Base-by-base conservation (phyloP, 495 filamentous ascomycete genomes). In the Tuber indicum region DNA sequence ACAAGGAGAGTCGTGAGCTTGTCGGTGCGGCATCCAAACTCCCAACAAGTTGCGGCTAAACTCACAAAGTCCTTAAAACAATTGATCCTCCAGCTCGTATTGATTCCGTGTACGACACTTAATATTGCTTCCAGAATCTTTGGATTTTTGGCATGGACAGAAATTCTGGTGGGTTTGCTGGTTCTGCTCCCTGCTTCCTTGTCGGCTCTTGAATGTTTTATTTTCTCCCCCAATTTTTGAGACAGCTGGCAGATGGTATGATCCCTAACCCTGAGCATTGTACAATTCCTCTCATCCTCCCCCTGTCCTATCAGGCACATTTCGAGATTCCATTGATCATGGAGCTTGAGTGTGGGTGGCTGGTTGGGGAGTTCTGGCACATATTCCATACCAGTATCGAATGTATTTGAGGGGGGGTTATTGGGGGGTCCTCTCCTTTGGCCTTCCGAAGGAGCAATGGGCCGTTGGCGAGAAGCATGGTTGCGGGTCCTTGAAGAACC, bases 351-450 rank as follows among this genome's bases (percentile, higher is more conserved):
- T 58, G 16, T 9, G 23, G n/a, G 4, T 26, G 52, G 52, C n/a
- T 58, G 52, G n/a, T 58, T n/a, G 23, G 49, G 3, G 9, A 10
- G 23, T 5, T 14, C 52, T 14, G 52, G 23, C 9, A 58, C 52
- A 58, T 8, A 23, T 10, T 58, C 52, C 52, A 3, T 58, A 10
- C 9, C 52, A 14, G n/a, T 58, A 4, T 26, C 52, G 52, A 3
- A 26, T 3, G 0, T 58, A 52, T 1, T 4, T 6, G 0, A 0
- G 3, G 49, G 2, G 49, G 21, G 21, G 9, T 9, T 6, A 9
- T 10, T 52, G 52, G 23, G 26, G 6, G 12, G n/a, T 23, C 23
- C n/a, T 26, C 52, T 26, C 9, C 23, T 58, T n/a, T 58, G 52
- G 52, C 26, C n/a, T 58, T n/a, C 12, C 26, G 52, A 23, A 26